Conservation (phyloP, 305 asterid species). For the Fraxinus ornus region DNA sequence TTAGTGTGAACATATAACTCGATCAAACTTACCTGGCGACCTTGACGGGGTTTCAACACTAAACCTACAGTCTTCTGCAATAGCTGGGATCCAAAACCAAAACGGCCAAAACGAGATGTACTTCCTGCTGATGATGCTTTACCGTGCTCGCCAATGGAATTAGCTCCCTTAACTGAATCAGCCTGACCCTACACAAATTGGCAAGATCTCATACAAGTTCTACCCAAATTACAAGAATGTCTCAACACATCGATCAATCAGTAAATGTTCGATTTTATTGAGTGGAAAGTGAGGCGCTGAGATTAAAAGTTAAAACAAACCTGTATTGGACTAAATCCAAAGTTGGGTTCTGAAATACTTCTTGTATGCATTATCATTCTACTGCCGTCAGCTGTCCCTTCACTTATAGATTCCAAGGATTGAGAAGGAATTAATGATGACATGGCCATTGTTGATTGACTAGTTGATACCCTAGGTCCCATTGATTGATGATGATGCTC, state of each 20-base stretch:
- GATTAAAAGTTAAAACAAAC: constrained; percentile 37
- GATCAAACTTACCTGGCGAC: constrained; percentile 62
- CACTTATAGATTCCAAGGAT: constrained; percentile 65
- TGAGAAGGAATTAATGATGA: constrained; percentile 70
- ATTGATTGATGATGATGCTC: constrained; percentile 44
- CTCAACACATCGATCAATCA: neutral
- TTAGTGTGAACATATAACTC: neutral
- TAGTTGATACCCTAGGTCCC: constrained; percentile 71
- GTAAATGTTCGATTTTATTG: constrained; percentile 9
- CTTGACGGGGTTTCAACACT: constrained; percentile 77
- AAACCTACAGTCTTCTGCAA: constrained; percentile 86
- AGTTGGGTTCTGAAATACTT: constrained; percentile 97
- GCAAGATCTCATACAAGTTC: constrained; percentile 11
- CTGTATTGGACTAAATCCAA: constrained; percentile 94
- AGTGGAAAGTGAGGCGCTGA: constrained; percentile 11
- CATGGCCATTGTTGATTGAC: constrained; percentile 96
- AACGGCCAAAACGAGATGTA: constrained; percentile 69
- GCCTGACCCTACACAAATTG: constrained; percentile 46
- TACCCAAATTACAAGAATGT: neutral
- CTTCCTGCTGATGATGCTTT: constrained; percentile 53
- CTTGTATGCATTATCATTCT: constrained; percentile 63
- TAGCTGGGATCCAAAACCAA: constrained; percentile 80
- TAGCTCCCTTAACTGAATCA: constrained; percentile 64
- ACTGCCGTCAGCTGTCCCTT: constrained; percentile 54
- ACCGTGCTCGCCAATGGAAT: constrained; percentile 47